These are phyloP conservation scores for Hypsizygus marmoreus DNA, from an alignment of 768 basidiomycete species.

Conservation along the genomic window DNA sequence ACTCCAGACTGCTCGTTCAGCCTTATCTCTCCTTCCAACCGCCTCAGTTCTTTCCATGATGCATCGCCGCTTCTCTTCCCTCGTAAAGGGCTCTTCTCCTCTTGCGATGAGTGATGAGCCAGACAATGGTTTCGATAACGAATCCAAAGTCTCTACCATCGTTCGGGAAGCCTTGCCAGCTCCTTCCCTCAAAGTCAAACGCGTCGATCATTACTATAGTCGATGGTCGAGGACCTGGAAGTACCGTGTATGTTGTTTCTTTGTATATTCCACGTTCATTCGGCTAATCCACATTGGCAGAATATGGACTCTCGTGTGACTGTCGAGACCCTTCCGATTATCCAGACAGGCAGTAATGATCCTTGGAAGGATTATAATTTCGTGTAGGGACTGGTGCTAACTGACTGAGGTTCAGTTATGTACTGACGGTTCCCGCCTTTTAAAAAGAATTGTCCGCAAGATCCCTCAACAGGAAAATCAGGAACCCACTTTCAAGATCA, in stretches of 20 bases:
- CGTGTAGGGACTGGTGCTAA: slow-evolving; percentile 42
- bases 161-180: slow-evolving; percentile 37
- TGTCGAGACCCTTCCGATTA: slow-evolving; percentile 45
- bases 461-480: slow-evolving; percentile 40
- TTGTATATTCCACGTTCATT: neutral
- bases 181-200: slow-evolving; percentile 58
- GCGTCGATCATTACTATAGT: slow-evolving; percentile 61
- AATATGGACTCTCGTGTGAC: slow-evolving; percentile 56
- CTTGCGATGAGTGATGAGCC: slow-evolving; percentile 1
- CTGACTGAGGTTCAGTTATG: neutral
- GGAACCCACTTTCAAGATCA: slow-evolving; percentile 50
- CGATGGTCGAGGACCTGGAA: slow-evolving; percentile 59
- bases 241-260: slow-evolving; percentile 39
- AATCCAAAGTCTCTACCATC: slow-evolving; percentile 36
- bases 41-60: slow-evolving; percentile 15
- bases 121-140: slow-evolving; percentile 21
- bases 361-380: slow-evolving; percentile 61
- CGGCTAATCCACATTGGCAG: slow-evolving; percentile 24
- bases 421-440: neutral
- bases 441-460: slow-evolving; percentile 50
- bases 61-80: slow-evolving; percentile 20
- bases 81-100: slow-evolving; percentile 9
- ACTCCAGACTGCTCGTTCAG: too few species aligned
- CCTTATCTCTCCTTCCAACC: too few species aligned
- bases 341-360: slow-evolving; percentile 45